Evolutionary conservation across 768 basidiomycete genomes (phyloP), one percentile per base, ranked within the genome.

Genomic region (Kondoa malvinella): DNA sequence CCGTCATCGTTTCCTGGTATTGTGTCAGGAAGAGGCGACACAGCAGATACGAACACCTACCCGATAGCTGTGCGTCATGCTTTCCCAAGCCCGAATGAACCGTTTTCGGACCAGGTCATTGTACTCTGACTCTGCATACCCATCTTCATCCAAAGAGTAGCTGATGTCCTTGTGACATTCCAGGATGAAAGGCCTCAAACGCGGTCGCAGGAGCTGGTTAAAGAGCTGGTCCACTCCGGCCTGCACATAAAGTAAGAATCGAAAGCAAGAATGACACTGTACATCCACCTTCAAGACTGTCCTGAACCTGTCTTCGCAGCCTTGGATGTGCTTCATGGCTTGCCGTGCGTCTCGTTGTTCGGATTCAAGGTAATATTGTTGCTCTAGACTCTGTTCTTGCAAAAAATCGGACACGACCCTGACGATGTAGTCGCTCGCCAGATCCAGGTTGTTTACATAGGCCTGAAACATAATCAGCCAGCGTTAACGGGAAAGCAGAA

Each of bases 101-200:
- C 92, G 83, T 77, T 96, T 97, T 63, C 87, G 82, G 2, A 94
- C 85, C 1, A 86, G 71, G 75, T 96, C 92, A 66, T 87, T 83
- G 76, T 89, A 85, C 74, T 96, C 92, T 1, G 89, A 87, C 0
- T 83, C 78, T 1, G 86, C 80, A 75, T 94, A 97, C 0, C 80
- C 79, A 69, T 95, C 91, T 65, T 97, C 94, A 73, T 95, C 91
- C 16, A 97, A 79, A 27, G 87, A 76, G 75, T 99, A 97, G 2
- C 84, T 84, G 4, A 91, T 82, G 71, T 92, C 92, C 75, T 86
- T 91, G 78, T 94, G 95, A 4, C 91, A 83, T 69, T 97, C 95
- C 3, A 84, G 78, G 60, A 96, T 81, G 59, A 97, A 80, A 34
- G 83, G 87, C 29, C 95, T 85, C 61, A 99, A 77, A 68, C 85